A percentile compares a stretch with the other conserved stretches of the same genome.
These are phyloP conservation scores for Calonectria multiphialidica DNA, from an alignment of 2,329 filamentous ascomycete genomes.

Conservation along the genomic window DNA sequence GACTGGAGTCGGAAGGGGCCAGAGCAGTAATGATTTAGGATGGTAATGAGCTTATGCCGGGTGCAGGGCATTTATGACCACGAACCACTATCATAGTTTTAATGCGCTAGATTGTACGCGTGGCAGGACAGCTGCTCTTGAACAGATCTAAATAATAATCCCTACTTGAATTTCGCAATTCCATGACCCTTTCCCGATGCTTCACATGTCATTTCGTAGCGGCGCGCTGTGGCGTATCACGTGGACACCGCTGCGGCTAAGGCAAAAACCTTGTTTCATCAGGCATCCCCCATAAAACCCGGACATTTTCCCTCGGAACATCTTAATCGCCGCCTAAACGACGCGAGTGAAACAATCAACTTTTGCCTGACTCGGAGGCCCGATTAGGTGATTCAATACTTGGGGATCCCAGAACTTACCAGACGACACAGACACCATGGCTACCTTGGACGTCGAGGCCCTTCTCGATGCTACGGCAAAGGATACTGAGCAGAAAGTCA, in stretches of 20 bases:
- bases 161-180: constrained; percentile 1
- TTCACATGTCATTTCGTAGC: not conserved
- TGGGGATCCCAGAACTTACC: constrained; percentile 23
- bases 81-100: constrained; percentile 39
- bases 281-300: constrained; percentile 32
- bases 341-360: constrained; percentile 20
- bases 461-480: constrained; percentile 88
- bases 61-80: constrained; percentile 39
- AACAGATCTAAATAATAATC: constrained; percentile 38
- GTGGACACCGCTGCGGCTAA: constrained; percentile 25
- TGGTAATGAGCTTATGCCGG: constrained; percentile 43
- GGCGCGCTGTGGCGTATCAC: constrained; percentile 29
- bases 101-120: constrained; percentile 40
- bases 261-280: constrained; percentile 39
- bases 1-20: constrained; percentile 32
- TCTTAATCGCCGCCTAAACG: constrained; percentile 23
- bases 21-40: constrained; percentile 43
- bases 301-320: constrained; percentile 20
- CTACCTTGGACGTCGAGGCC: constrained; percentile 82
- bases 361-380: constrained; percentile 18
- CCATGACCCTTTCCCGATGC: not conserved
- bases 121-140: constrained; percentile 32
- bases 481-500: constrained; percentile 62
- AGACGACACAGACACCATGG: constrained; percentile 53
- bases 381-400: constrained; percentile 20